A percentile compares a stretch with the other conserved stretches of the same genome.
These are phyloP conservation scores for Cryptococcus deneoformans DNA, from an alignment of 1,284 basidiomycete species.

Conservation along the genomic window DNA sequence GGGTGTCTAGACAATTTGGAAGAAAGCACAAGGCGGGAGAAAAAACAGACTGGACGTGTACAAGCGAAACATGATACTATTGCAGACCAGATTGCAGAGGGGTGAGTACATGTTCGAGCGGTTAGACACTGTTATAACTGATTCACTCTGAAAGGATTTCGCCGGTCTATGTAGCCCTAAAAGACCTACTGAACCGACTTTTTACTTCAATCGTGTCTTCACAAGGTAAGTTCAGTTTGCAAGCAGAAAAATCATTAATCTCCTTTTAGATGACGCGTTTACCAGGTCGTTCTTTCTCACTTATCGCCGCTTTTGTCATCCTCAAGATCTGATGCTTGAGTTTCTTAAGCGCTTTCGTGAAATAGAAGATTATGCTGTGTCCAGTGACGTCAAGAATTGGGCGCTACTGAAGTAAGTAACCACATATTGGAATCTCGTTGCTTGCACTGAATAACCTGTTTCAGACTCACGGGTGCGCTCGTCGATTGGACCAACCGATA, in stretches of 20 bases:
- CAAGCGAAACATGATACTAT: not conserved
- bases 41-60: not conserved
- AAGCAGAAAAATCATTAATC: not conserved
- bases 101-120: not conserved
- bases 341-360: slow-evolving; percentile 38
- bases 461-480: slow-evolving; percentile 41
- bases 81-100: not conserved
- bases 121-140: not conserved
- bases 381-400: slow-evolving; percentile 40
- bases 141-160: not conserved
- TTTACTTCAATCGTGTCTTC: slow-evolving; percentile 41
- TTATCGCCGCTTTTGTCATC: slow-evolving; percentile 45
- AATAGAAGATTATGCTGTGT: slow-evolving; percentile 31
- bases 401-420: slow-evolving; percentile 40
- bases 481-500: slow-evolving; percentile 43
- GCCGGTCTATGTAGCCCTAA: slow-evolving; percentile 20
- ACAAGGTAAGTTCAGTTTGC: slow-evolving; percentile 18
- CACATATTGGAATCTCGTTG: not conserved
- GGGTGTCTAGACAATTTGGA: not conserved
- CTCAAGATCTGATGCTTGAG: slow-evolving; percentile 38
- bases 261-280: slow-evolving; percentile 33
- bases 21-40: not conserved
- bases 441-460: not conserved
- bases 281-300: slow-evolving; percentile 44
- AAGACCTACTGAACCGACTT: slow-evolving; percentile 36